Evolutionary conservation across 164 flowering plant species (phyloP), one percentile per base, ranked within the genome.

Genomic region (Vitis riparia): DNA sequence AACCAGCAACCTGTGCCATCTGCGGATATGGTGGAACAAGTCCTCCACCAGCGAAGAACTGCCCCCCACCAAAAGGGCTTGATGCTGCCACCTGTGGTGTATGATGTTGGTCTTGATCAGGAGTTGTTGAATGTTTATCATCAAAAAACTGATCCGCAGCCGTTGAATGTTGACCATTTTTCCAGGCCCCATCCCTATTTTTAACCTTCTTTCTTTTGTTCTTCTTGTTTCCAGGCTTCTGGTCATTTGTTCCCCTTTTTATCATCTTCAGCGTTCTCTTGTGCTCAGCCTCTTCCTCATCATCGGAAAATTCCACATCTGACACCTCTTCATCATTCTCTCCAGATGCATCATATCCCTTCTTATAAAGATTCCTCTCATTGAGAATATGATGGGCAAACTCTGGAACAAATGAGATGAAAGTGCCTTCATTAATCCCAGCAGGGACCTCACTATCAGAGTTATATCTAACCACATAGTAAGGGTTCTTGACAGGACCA

Each of bases 261-360:
- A 81, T 60, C 81, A 79, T 77, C 62, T 81, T 86, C 49, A 75
- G 76, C 83, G 69, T 80, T 78, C 81, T 88, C 81, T 60, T 92
- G 74, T 80, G 86, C 78, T 92, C 97, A 3, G 95, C 97, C 84
- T 93, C 99, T 76, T 93, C 88, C 83, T 92, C 98, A 74, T 96
- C 99, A 76, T 96, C 98, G 27, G 98, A 93, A 79, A 91, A 96
- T 75, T 96, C 98, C 37, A 88, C 92, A n/a, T 92, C 93, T 11
- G 71, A 76, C 55, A 85, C 2, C 79, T 93, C 98, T 82, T 96
- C 98, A 72, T 94, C 98, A 73, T 96, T 83, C 44, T 86, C 94
- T 62, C 92, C 91, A 72, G 98, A 96, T 51, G 97, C 97, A 88
- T 92, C 97, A 68, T 96, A 89, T 13, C 97, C 97, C 82, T 88